Evolutionary conservation across 768 basidiomycete species (phyloP).

Genomic region (Suillus lakei): DNA sequence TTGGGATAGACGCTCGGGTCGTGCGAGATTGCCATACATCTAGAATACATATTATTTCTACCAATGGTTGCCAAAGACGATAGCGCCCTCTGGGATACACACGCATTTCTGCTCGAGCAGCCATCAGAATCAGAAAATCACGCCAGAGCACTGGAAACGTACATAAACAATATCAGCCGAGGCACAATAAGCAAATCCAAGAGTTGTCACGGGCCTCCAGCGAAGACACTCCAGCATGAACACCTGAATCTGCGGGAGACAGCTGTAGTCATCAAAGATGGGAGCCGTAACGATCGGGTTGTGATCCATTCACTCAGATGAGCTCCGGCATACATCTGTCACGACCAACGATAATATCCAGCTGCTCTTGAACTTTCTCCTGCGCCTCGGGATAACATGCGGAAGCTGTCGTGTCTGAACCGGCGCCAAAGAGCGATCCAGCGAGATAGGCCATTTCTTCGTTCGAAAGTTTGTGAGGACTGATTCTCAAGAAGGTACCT

Average conservation of each 20-base stretch:
- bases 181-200: slow-evolving; percentile 66
- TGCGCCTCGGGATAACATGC: slow-evolving; percentile 61
- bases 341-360: slow-evolving; percentile 57
- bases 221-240: slow-evolving; percentile 46
- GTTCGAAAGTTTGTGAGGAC: slow-evolving; percentile 51
- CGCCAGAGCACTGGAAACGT: slow-evolving; percentile 11
- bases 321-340: slow-evolving; percentile 28
- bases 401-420: slow-evolving; percentile 68
- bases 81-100: slow-evolving; percentile 40
- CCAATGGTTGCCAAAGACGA: slow-evolving; percentile 43
- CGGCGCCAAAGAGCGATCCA: slow-evolving; percentile 68
- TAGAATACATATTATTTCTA: slow-evolving; percentile 2
- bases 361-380: slow-evolving; percentile 51
- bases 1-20: slow-evolving; percentile 61
- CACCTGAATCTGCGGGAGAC: slow-evolving; percentile 42
- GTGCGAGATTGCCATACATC: slow-evolving; percentile 47
- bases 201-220: slow-evolving; percentile 44
- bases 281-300: slow-evolving; percentile 36
- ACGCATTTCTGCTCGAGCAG: slow-evolving; percentile 32
- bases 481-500: slow-evolving; percentile 63
- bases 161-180: slow-evolving; percentile 69
- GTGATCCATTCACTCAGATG: not conserved
- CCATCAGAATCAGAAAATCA: not conserved
- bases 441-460: slow-evolving; percentile 67
- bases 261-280: slow-evolving; percentile 40